phyloP scores from a whole-genome alignment of 768 basidiomycete genomes.

The Trametes maxima region DNA sequence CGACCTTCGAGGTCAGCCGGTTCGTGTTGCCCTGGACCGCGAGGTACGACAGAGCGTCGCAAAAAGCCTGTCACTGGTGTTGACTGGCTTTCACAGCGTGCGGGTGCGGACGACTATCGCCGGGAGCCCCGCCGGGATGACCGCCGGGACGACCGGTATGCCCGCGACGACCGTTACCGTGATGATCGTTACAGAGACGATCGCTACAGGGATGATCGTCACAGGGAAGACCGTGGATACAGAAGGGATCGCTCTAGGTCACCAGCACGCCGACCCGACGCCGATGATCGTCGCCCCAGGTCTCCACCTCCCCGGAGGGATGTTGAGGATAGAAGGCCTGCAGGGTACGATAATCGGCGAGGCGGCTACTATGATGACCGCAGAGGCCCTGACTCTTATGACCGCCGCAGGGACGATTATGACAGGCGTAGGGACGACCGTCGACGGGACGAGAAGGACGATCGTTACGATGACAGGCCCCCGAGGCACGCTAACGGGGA shows the following conservation, averaged over 20 bases:
- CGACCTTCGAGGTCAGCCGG: slow-evolving; percentile 83
- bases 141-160: slow-evolving; percentile 43
- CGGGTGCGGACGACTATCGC: slow-evolving; percentile 69
- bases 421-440: slow-evolving; percentile 72
- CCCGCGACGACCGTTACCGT: slow-evolving; percentile 46
- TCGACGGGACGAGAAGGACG: slow-evolving; percentile 84
- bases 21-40: slow-evolving; percentile 70
- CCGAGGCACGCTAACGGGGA: slow-evolving; percentile 78
- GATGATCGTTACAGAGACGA: slow-evolving; percentile 52
- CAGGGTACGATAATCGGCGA: slow-evolving; percentile 92
- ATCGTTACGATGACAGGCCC: slow-evolving; percentile 75
- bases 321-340: slow-evolving; percentile 82
- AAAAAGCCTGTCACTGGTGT: not conserved
- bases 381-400: slow-evolving; percentile 84
- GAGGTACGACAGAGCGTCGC: slow-evolving; percentile 44
- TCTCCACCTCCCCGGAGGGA: slow-evolving; percentile 82
- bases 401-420: slow-evolving; percentile 80
- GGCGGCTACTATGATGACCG: slow-evolving; percentile 76
- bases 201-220: slow-evolving; percentile 41
- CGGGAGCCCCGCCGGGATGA: slow-evolving; percentile 58
- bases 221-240: slow-evolving; percentile 51
- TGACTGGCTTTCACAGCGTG: slow-evolving; percentile 46
- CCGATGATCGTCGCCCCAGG: slow-evolving; percentile 80
- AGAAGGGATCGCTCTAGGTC: slow-evolving; percentile 86
- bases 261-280: slow-evolving; percentile 67